Conservation (phyloP, 2,329 filamentous ascomycete genomes). For the Cryphonectria japonica region DNA sequence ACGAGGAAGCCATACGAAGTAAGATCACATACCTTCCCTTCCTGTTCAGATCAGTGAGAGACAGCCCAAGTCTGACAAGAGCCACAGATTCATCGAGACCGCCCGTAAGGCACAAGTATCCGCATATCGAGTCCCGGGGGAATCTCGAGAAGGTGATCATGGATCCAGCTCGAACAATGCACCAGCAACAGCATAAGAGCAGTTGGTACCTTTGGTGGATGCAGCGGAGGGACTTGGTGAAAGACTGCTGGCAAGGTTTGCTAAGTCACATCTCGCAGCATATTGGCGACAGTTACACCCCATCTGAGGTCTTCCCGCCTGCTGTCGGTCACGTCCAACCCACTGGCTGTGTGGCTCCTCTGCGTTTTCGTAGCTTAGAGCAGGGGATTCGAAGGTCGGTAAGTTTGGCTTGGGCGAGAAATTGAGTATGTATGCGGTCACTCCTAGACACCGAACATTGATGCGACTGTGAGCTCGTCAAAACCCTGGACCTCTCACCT, state of each 20-base stretch:
- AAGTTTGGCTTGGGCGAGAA: no score
- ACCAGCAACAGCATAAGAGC: not conserved
- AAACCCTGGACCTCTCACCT: no score
- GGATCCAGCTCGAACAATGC: not conserved
- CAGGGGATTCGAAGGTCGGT: no score
- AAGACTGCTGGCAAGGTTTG: not conserved
- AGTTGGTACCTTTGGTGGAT: not conserved
- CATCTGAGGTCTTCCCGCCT: not conserved
- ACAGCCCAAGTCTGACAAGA: not conserved
- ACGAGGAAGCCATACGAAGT: conserved; percentile 70
- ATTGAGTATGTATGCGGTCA: no score
- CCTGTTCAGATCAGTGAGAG: not conserved
- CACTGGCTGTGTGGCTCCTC: no score
- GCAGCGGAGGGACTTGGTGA: not conserved
- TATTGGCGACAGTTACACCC: not conserved
- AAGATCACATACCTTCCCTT: conserved; percentile 31
- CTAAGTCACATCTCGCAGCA: not conserved
- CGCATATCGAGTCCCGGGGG: not conserved
- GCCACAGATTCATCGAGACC: conserved; percentile 22
- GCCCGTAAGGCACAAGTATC: conserved; percentile 20
- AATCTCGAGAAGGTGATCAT: not conserved
- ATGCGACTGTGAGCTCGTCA: no score
- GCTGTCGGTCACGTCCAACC: not conserved
- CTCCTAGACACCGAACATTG: no score
- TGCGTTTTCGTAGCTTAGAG: no score